phyloP scores from a whole-genome alignment of 768 basidiomycete species.

The Atractiella rhizophila region DNA sequence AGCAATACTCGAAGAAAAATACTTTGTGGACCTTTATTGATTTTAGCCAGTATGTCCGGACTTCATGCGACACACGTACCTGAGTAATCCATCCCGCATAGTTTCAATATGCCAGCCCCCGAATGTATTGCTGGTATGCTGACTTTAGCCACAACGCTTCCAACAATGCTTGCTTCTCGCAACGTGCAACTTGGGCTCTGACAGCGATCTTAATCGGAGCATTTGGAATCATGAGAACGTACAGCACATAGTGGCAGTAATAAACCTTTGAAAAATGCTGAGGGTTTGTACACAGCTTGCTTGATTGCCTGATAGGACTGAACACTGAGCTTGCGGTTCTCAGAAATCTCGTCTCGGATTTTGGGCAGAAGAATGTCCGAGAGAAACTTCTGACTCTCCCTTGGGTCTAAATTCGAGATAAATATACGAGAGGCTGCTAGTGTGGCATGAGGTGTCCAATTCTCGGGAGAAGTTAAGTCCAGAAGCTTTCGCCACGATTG shows the following conservation, averaged over 20 bases:
- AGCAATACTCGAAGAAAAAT: constrained; percentile 87
- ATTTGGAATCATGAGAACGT: constrained; percentile 16
- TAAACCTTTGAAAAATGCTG: constrained; percentile 94
- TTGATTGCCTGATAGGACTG: constrained; percentile 87
- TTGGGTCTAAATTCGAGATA: constrained; percentile 86
- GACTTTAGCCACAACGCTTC: constrained; percentile 66
- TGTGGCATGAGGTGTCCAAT: constrained; percentile 88
- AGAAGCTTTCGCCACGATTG: constrained; percentile 89
- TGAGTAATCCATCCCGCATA: constrained; percentile 88
- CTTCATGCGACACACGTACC: constrained; percentile 26
- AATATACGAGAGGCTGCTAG: constrained; percentile 83
- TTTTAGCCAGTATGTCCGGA: not conserved
- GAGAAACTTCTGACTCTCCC: constrained; percentile 73
- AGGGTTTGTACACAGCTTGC: constrained; percentile 79
- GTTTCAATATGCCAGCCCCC: constrained; percentile 71
- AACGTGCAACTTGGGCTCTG: constrained; percentile 52
- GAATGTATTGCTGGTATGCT: constrained; percentile 92
- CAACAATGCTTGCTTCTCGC: constrained; percentile 81
- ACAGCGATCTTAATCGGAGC: not conserved
- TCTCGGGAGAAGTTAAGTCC: constrained; percentile 68
- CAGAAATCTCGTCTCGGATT: constrained; percentile 61
- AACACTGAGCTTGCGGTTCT: constrained; percentile 55
- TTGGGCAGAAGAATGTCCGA: constrained; percentile 75
- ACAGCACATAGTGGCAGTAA: constrained; percentile 87
- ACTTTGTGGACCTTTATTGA: constrained; percentile 48